These are phyloP conservation scores for Emmonsia crescens DNA, from an alignment of 2,329 filamentous ascomycete genomes.

Conservation along the genomic window DNA sequence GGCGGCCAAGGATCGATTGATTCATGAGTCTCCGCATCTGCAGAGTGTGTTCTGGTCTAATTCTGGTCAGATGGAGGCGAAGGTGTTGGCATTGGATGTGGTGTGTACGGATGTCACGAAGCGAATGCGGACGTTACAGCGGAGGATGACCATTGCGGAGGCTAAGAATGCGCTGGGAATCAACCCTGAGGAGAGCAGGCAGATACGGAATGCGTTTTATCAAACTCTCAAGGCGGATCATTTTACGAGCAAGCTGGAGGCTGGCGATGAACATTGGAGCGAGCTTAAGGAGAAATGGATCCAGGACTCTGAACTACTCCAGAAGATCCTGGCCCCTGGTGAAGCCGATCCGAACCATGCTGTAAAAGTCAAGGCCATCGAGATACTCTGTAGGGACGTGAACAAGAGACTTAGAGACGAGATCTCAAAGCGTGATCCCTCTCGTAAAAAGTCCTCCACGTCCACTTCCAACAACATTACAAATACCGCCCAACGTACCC, in stretches of 20 bases:
- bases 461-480: conserved; percentile 11
- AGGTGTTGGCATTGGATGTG: conserved; percentile 61
- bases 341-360: conserved; percentile 43
- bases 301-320: conserved; percentile 45
- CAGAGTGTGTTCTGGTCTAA: conserved; percentile 50
- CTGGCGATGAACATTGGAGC: conserved; percentile 60
- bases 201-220: conserved; percentile 56
- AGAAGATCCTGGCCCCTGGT: conserved; percentile 42
- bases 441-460: conserved; percentile 29
- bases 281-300: conserved; percentile 61
- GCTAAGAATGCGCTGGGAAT: conserved; percentile 62
- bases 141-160: conserved; percentile 60
- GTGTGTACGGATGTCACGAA: conserved; percentile 77
- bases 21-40: conserved; percentile 54
- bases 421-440: conserved; percentile 45
- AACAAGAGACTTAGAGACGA: conserved; percentile 67
- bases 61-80: conserved; percentile 48
- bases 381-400: conserved; percentile 62
- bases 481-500: conserved; percentile 8
- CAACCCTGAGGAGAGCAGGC: conserved; percentile 56
- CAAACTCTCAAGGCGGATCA: conserved; percentile 53
- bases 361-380: conserved; percentile 53
- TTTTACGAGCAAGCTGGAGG: conserved; percentile 63
- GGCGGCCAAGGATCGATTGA: conserved; percentile 54
- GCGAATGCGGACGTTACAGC: conserved; percentile 55